phyloP scores from a whole-genome alignment of 768 basidiomycete species.

The Termitomyces sp. region DNA sequence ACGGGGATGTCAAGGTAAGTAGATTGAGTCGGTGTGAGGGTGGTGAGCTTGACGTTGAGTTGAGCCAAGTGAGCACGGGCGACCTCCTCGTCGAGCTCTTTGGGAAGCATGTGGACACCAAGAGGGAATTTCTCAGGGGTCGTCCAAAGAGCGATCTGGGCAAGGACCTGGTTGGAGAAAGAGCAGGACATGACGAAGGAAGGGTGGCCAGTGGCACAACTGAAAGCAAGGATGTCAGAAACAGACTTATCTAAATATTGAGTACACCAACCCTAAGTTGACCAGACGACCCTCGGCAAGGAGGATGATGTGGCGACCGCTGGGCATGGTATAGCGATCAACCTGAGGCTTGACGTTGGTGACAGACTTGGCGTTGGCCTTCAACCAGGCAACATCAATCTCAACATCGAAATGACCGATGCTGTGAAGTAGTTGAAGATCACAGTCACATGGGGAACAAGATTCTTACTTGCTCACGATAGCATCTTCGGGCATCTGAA shows the following conservation, averaged over 20 bases:
- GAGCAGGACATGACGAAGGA: constrained; percentile 99
- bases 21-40: constrained; percentile 67
- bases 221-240: constrained; percentile 16
- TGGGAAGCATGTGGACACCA: constrained; percentile 98
- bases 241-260: not conserved
- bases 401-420: constrained; percentile 86
- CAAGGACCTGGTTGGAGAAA: constrained; percentile 97
- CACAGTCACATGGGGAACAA: not conserved
- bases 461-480: constrained; percentile 89
- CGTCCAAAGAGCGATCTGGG: constrained; percentile 98
- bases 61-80: constrained; percentile 91
- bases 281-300: constrained; percentile 99
- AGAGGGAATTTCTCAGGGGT: constrained; percentile 88
- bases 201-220: constrained; percentile 96
- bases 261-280: constrained; percentile 77
- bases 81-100: constrained; percentile 98
- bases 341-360: constrained; percentile 99
- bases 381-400: constrained; percentile 98
- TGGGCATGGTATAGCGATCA: constrained; percentile 91
- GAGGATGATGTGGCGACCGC: constrained; percentile 92
- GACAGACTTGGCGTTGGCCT: constrained; percentile 77
- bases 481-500: constrained; percentile 94
- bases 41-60: constrained; percentile 92
- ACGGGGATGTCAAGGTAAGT: constrained; percentile 88
- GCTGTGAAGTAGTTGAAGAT: constrained; percentile 29